Conservation (phyloP, 139 green algal species). For the Picochlorum costavermella region DNA sequence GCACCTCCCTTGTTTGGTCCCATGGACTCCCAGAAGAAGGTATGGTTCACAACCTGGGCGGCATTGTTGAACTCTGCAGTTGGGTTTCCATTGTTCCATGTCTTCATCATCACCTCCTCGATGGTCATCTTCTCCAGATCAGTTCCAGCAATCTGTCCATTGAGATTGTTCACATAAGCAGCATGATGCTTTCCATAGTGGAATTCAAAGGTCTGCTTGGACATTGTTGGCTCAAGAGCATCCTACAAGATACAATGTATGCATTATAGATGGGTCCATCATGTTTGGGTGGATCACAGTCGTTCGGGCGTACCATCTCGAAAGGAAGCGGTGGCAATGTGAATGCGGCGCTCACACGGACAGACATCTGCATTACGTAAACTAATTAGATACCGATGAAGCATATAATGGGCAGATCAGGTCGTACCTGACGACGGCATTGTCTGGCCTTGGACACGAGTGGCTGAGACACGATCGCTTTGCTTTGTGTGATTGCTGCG, state of each 20-base stretch:
- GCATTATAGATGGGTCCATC: too few species aligned
- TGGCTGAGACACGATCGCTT: conserved; percentile 5
- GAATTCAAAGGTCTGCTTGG: conserved; percentile 63
- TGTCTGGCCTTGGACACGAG: neutral
- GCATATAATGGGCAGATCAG: neutral
- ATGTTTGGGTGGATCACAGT: too few species aligned
- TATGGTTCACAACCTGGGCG: conserved; percentile 87
- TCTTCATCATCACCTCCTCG: conserved; percentile 73
- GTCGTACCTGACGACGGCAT: conserved; percentile 3
- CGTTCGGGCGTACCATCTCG: conserved; percentile 14
- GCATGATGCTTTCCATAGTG: conserved; percentile 92
- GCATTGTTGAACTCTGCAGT: conserved; percentile 90
- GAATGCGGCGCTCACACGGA: conserved; percentile 18
- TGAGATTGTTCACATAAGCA: conserved; percentile 85
- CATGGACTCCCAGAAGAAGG: conserved; percentile 94
- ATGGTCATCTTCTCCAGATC: conserved; percentile 70
- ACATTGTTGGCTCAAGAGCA: conserved; percentile 35
- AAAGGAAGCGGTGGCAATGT: conserved; percentile 34
- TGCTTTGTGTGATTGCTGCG: conserved; percentile 9
- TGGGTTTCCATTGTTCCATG: conserved; percentile 82
- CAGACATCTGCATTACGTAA: conserved; percentile 7
- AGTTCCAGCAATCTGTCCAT: conserved; percentile 87
- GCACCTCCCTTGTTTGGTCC: conserved; percentile 64
- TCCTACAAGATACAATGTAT: conserved; percentile 14
- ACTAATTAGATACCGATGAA: neutral